Evolutionary conservation across 176 grass and related monocot genomes (phyloP), one percentile per base, ranked within the genome.

Genomic region (Ensete glaucum): DNA sequence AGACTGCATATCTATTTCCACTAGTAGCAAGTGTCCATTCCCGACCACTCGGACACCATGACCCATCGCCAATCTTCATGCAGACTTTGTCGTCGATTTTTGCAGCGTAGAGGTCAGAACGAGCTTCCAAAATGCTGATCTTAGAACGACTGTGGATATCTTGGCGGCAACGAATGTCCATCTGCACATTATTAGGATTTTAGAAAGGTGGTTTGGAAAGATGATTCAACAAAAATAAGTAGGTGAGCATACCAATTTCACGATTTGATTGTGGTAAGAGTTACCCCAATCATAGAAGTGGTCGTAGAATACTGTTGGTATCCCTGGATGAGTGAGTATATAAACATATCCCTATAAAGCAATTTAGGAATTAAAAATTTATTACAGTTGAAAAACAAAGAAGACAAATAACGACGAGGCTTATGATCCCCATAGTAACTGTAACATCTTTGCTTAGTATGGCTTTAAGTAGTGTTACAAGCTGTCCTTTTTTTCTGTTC

Each of bases 311-410:
- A 99, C 78, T 0, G 73, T 86, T n/a, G 95, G 95, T 74, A 91
- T 94, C 25, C 95, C 88, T 17, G 95, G 95, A 71, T 99, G 95
- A 1, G 88, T 99, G 76, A 99, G 88, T 83, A 99, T 87, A 82
- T 99, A 99, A 15, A 88, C 88, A 80, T 99, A 99, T 82, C 95
- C 95, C 95, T 99, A 77, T 57, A 80, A 74, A 21, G 71, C 0
- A 2, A 76, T 73, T 71, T 6, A 17, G 9, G 12, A 29, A 29
- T 55, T 15, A 3, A 11, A 51, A 3, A 14, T 4, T 43, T 43
- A 2, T 21, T 19, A 0, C 53, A 75, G 11, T 59, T 58, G 7
- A 29, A 48, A 11, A 54, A 24, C 3, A 27, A 15, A 12, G 3
- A 15, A 65, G 4, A 26, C 10, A 25, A 24, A 34, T 4, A 65